A percentile compares a stretch with the other conserved stretches of the same genome.
Evolutionary conservation across 345 rosid genomes (phyloP).

Genomic region (Dovyalis caffra): DNA sequence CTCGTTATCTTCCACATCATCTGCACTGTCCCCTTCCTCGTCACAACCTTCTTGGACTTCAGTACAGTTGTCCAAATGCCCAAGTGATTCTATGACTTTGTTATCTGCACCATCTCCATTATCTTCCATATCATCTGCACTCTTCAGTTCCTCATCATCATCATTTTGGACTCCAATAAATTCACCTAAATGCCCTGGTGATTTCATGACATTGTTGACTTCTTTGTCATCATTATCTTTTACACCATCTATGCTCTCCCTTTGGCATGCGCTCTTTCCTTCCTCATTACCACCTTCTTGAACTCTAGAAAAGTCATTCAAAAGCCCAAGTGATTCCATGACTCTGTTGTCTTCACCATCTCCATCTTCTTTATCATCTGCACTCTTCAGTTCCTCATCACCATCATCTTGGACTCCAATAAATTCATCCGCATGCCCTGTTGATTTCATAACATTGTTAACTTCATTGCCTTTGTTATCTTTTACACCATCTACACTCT

Average conservation of each 20-base stretch:
- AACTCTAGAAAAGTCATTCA: not conserved
- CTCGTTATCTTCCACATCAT: not conserved
- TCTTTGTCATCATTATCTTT: too few relatives aligned
- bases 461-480: not conserved
- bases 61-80: not conserved
- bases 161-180: too few relatives aligned
- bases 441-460: too few relatives aligned
- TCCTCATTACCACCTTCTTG: not conserved
- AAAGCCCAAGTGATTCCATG: not conserved
- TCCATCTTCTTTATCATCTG: slow-evolving; percentile 4
- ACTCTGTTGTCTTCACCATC: slow-evolving; percentile 1
- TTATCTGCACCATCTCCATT: not conserved
- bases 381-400: not conserved
- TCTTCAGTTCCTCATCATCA: too few relatives aligned
- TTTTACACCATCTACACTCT: not conserved
- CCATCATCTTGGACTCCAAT: too few relatives aligned
- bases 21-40: not conserved
- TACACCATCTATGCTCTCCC: too few relatives aligned
- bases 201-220: too few relatives aligned
- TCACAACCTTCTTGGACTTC: not conserved
- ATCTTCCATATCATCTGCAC: too few relatives aligned
- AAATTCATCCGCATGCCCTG: too few relatives aligned
- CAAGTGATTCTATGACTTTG: not conserved
- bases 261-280: not conserved
- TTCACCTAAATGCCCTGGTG: too few relatives aligned